Evolutionary conservation across 768 basidiomycete species (phyloP), one percentile per base, ranked within the genome.

Genomic region (Tephrocybe rancida): DNA sequence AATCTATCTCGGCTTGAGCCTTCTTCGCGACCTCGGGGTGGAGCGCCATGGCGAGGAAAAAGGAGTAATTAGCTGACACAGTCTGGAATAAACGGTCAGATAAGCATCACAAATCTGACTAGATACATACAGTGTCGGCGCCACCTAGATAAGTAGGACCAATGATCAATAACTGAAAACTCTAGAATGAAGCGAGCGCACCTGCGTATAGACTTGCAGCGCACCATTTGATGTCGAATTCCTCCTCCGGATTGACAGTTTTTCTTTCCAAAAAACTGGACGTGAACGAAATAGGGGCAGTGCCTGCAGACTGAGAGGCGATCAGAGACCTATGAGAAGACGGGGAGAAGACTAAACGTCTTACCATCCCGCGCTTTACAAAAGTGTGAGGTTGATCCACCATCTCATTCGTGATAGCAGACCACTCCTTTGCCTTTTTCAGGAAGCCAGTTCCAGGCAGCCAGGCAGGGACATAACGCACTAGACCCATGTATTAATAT

Each of bases 191-290:
- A 37, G n/a, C n/a, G 35, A 39, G 34, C 44, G 41, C 59, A 79
- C 79, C 79, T 32, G 77, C 72, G 63, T 81, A 81, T 9, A 82
- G 61, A 38, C 80, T 79, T 19, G 75, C 73, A 26, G 80, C 74
- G 29, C 84, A 80, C 82, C 85, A 86, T 65, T 85, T 87, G 55
- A 88, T 70, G 53, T 82, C 77, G 51, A 75, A 66, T 51, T 87
- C 84, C 52, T 86, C 83, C 49, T 84, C 80, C 9, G 67, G 67
- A 39, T 68, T 77, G 25, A 82, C 62, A 8, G 71, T 65, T 61
- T 77, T 78, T 27, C 69, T 73, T 60, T 85, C 77, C 14, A 87
- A 74, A 44, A 84, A 66, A 25, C 73, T 71, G 18, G 84, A 84
- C 1, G 80, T 77, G 64, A 84, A 87, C 5, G 85, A 88, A 9